Base-by-base conservation (phyloP, 2,329 filamentous ascomycete genomes). In the Sporothrix pallida region DNA sequence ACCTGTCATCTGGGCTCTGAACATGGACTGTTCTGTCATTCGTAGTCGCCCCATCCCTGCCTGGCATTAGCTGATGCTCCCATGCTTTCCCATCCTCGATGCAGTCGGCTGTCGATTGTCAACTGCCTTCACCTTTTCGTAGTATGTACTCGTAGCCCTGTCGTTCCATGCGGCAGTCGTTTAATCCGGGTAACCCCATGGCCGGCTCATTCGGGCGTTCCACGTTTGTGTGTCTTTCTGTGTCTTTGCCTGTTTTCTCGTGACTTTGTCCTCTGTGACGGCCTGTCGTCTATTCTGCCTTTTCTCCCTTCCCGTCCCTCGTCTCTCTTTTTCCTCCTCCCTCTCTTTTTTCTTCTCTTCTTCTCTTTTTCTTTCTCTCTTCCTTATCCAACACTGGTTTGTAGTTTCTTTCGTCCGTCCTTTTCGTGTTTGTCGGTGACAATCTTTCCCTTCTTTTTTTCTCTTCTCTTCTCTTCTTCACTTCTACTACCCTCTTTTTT, bases 181-280 rank as follows among this genome's bases (percentile, higher is more conserved):
- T 71, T 71, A 73, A 70, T 44, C 74, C 71, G 71, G 68, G 60
- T 72, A 73, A 54, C 50, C 48, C 65, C 54, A 60, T 69, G 71
- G 60, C 70, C 56, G 70, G 70, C 60, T 46, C 48, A 37, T 2
- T 52, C 12, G 42, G 62, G n/a, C 5, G 23, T 20, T 73, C 60
- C 44, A 52, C 62, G 60, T 69, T 71, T 70, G 70, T 71, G 70
- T 48, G 12, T 20, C n/a, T 69, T 71, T 70, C 70, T 71, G 70
- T 48, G 44, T 26, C 44, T 44, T 52, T 70, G 63, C 69, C 73
- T 52, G 15, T 52, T 31, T 50, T 58, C 50, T 74, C 50, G 74
- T 50, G 60, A n/a, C 63, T 48, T 58, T 72, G n/a, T 54, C 2
- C 3, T 37, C 42, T 63, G 23, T 31, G 17, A 26, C 42, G 58